Percentiles rank a stretch among this genome's conserved stretches.
phyloP scores from a whole-genome alignment of 345 rosid genomes.

The Populus ilicifolia region DNA sequence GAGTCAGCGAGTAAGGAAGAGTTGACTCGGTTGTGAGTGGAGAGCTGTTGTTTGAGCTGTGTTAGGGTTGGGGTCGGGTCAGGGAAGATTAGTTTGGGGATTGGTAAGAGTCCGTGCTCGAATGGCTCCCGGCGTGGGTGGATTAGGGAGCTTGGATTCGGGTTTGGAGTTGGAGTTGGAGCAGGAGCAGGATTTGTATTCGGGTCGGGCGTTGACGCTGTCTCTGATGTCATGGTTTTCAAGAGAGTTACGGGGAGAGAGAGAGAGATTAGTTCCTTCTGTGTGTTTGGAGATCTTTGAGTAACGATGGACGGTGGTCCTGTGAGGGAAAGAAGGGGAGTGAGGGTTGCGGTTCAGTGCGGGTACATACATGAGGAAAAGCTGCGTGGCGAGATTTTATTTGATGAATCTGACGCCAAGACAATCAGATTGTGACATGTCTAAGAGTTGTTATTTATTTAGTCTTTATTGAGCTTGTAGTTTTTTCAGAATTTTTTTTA shows the following conservation, averaged over 20 bases:
- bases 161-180: not conserved
- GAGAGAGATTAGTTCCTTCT: not conserved
- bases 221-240: conserved; percentile 9
- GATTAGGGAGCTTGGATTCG: conserved; percentile 43
- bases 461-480: too few relatives aligned
- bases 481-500: too few relatives aligned
- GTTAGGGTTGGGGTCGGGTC: conserved; percentile 79
- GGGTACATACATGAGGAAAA: not conserved
- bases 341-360: conserved; percentile 1
- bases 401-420: not conserved
- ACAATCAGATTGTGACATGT: not conserved
- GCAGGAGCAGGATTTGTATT: not conserved
- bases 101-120: conserved; percentile 95
- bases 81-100: conserved; percentile 77
- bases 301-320: not conserved
- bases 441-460: not conserved
- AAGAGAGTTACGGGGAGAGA: not conserved
- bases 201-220: conserved; percentile 11
- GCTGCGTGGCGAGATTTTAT: not conserved
- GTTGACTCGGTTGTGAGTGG: conserved; percentile 49
- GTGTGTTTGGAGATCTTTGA: conserved; percentile 9
- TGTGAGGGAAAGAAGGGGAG: not conserved
- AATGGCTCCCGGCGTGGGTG: conserved; percentile 89
- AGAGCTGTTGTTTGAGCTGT: conserved; percentile 62
- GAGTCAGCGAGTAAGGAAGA: conserved; percentile 60